Evolutionary conservation across 352 stramenopile genomes (phyloP).

Genomic region (Phytopythium ostracodes): DNA sequence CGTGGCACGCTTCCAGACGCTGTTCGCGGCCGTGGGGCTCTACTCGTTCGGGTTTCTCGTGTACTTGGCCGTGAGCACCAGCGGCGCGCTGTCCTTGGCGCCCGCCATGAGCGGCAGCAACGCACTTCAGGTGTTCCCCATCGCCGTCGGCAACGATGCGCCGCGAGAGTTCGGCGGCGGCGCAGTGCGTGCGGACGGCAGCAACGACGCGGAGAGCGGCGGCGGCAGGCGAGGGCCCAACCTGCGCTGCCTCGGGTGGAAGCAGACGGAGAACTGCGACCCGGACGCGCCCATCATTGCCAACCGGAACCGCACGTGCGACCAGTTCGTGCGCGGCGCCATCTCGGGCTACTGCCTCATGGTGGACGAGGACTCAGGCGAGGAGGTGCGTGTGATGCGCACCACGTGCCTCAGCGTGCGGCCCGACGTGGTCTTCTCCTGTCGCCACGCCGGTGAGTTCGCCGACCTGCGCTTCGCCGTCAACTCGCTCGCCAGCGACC

Average conservation of each 20-base stretch:
- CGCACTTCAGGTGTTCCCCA: slow-evolving; percentile 7
- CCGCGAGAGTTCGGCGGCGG: slow-evolving; percentile 1
- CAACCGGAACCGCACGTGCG: slow-evolving; percentile 33
- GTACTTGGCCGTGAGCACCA: slow-evolving; percentile 6
- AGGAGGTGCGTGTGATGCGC: slow-evolving; percentile 35
- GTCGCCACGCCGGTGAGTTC: slow-evolving; percentile 41
- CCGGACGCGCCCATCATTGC: slow-evolving; percentile 18
- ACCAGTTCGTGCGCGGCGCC: slow-evolving; percentile 30
- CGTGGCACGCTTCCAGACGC: slow-evolving; percentile 9
- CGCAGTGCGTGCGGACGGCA: neutral
- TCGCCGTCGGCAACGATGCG: neutral
- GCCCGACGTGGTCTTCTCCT: slow-evolving; percentile 35
- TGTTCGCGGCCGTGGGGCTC: slow-evolving; percentile 23
- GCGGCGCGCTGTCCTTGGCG: neutral
- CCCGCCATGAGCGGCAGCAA: neutral
- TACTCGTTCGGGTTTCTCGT: slow-evolving; percentile 25
- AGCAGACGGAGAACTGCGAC: slow-evolving; percentile 41
- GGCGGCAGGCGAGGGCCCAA: slow-evolving; percentile 3
- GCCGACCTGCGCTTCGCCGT: slow-evolving; percentile 19
- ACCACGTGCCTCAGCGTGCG: slow-evolving; percentile 29
- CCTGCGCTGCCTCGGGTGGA: slow-evolving; percentile 44
- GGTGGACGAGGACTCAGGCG: slow-evolving; percentile 24
- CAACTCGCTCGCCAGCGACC: neutral
- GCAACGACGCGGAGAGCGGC: neutral
- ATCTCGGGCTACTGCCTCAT: slow-evolving; percentile 49